A percentile compares a stretch with the other conserved stretches of the same genome.
Evolutionary conservation across 768 basidiomycete genomes (phyloP).

Genomic region (Termitomyces bulborhizus): DNA sequence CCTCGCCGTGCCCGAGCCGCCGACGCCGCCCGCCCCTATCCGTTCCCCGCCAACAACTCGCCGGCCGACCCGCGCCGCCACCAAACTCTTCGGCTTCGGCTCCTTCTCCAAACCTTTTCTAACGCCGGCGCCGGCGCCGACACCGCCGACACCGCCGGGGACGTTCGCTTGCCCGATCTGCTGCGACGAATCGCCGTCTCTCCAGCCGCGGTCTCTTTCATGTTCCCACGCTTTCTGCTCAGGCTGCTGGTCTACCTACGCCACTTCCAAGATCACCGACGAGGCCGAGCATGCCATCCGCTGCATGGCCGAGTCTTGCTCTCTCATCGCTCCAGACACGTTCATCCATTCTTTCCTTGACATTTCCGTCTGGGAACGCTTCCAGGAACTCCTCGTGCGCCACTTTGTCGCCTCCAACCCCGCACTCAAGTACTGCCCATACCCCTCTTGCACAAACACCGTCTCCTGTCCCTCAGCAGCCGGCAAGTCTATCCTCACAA

Average conservation of each 20-base stretch:
- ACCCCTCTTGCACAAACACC: slow-evolving; percentile 91
- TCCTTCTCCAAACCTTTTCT: slow-evolving; percentile 9
- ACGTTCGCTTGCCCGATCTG: slow-evolving; percentile 92
- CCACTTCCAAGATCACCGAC: slow-evolving; percentile 73
- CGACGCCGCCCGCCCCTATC: slow-evolving; percentile 22
- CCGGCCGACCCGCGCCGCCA: slow-evolving; percentile 30
- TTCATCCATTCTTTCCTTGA: slow-evolving; percentile 54
- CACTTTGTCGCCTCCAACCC: slow-evolving; percentile 85
- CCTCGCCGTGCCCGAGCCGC: slow-evolving; percentile 39
- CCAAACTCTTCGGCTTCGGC: slow-evolving; percentile 27
- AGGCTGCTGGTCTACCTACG: slow-evolving; percentile 80
- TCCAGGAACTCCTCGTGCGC: slow-evolving; percentile 82
- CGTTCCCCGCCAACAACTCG: slow-evolving; percentile 22
- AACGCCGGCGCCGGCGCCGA: too few relatives aligned
- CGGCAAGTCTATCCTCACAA: slow-evolving; percentile 63
- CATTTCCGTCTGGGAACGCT: slow-evolving; percentile 46
- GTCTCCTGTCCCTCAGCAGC: slow-evolving; percentile 84
- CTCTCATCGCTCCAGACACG: slow-evolving; percentile 54
- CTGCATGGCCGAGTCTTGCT: slow-evolving; percentile 80
- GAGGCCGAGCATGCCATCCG: slow-evolving; percentile 69
- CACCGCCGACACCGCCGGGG: not conserved
- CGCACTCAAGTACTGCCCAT: slow-evolving; percentile 90
- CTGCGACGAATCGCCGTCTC: slow-evolving; percentile 65
- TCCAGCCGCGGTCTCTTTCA: slow-evolving; percentile 60
- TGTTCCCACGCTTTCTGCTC: slow-evolving; percentile 86